phyloP scores from a whole-genome alignment of 345 rosid genomes.

The Salix suchowensis region DNA sequence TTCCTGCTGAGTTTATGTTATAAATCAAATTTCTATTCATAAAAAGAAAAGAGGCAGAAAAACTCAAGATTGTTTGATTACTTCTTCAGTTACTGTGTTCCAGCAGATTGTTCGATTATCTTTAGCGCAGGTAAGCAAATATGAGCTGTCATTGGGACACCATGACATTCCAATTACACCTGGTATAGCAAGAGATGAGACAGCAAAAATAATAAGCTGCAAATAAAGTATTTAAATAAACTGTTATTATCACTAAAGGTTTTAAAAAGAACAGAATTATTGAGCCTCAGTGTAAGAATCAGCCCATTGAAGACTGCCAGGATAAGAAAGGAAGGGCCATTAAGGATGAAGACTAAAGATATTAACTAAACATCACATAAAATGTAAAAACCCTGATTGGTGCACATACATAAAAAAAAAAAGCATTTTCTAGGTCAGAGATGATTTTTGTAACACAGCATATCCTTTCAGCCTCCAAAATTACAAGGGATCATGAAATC shows the following conservation, averaged over 20 bases:
- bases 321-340: background rate
- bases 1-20: background rate
- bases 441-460: background rate
- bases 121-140: slow-evolving; percentile 94
- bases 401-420: background rate
- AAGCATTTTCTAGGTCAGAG: background rate
- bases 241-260: background rate
- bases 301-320: background rate
- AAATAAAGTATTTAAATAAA: background rate
- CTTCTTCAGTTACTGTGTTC: slow-evolving; percentile 91
- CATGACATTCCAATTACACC: slow-evolving; percentile 99
- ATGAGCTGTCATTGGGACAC: slow-evolving; percentile 93
- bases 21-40: background rate
- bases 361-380: background rate
- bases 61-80: slow-evolving; percentile 17
- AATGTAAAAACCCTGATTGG: background rate
- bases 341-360: background rate
- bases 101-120: slow-evolving; percentile 98
- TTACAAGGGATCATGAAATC: background rate
- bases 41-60: background rate
- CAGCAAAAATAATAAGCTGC: background rate
- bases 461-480: background rate
- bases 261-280: background rate
- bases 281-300: background rate
- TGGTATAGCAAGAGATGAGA: slow-evolving; percentile 19